Percentiles rank a stretch among this genome's conserved stretches.
phyloP scores from a whole-genome alignment of 2,329 filamentous ascomycete species.

The Penicillium corylophilum region DNA sequence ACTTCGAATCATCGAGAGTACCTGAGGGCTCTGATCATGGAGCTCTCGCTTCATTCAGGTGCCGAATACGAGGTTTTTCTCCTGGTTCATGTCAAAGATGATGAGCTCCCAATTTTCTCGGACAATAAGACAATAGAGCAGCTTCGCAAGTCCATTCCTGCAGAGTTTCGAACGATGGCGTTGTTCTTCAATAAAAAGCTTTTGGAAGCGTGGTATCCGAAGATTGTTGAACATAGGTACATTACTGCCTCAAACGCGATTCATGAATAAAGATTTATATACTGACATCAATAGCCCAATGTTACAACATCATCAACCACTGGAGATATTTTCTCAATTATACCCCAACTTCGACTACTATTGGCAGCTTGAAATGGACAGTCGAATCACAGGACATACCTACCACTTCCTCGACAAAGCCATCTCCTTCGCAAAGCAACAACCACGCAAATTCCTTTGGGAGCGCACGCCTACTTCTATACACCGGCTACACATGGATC shows the following conservation, averaged over 20 bases:
- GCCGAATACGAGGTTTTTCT: conserved; percentile 76
- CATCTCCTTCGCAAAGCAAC: conserved; percentile 63
- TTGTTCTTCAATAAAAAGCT: conserved; percentile 33
- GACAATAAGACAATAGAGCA: conserved; percentile 64
- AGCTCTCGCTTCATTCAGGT: conserved; percentile 71
- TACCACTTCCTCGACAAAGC: conserved; percentile 73
- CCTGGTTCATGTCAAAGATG: conserved; percentile 74
- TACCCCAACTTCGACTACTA: conserved; percentile 66
- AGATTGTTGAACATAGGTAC: conserved; percentile 28
- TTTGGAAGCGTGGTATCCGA: conserved; percentile 30
- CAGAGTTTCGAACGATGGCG: conserved; percentile 38
- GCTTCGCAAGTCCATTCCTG: conserved; percentile 43
- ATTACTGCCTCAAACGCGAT: conserved; percentile 8
- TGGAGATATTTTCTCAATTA: conserved; percentile 63
- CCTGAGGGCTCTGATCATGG: conserved; percentile 78
- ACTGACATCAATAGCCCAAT: conserved; percentile 24
- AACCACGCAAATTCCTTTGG: conserved; percentile 72
- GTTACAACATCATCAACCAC: conserved; percentile 51
- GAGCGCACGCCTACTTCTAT: conserved; percentile 75
- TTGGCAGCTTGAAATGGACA: conserved; percentile 72
- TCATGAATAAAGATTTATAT: not conserved
- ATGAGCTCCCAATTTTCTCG: conserved; percentile 70
- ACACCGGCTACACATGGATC: conserved; percentile 67
- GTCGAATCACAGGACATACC: conserved; percentile 63
- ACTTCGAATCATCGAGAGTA: conserved; percentile 78